phyloP scores from a whole-genome alignment of 1,284 basidiomycete genomes.

The Boletus hoseneyae region DNA sequence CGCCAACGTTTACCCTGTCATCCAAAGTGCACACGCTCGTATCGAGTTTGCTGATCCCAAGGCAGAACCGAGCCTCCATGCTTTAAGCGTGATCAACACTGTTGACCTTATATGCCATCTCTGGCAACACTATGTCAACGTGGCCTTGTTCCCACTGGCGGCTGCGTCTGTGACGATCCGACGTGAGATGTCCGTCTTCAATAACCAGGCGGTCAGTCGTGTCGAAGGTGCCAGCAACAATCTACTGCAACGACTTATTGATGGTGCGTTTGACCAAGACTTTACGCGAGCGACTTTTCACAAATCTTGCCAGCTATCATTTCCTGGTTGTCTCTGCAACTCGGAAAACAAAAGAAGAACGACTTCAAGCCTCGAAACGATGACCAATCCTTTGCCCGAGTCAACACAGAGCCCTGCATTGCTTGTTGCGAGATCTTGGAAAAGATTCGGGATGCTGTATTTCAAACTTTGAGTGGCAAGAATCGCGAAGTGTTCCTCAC shows the following conservation, averaged over 20 bases:
- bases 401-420: constrained; percentile 95
- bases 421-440: constrained; percentile 85
- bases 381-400: constrained; percentile 89
- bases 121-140: constrained; percentile 96
- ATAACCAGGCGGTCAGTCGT: constrained; percentile 84
- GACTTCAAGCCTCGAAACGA: constrained; percentile 98
- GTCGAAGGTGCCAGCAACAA: constrained; percentile 86
- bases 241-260: constrained; percentile 80
- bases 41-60: constrained; percentile 76
- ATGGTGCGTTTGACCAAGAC: constrained; percentile 52
- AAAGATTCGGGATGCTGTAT: constrained; percentile 72
- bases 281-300: constrained; percentile 1
- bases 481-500: constrained; percentile 91
- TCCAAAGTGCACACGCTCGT: constrained; percentile 62
- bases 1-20: constrained; percentile 7
- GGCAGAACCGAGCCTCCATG: constrained; percentile 76
- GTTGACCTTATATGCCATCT: constrained; percentile 92
- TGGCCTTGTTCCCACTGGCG: constrained; percentile 87
- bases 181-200: constrained; percentile 92
- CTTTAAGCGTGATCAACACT: constrained; percentile 64
- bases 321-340: constrained; percentile 65
- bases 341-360: constrained; percentile 92
- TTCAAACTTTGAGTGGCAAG: constrained; percentile 80
- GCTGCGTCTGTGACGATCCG: constrained; percentile 83
- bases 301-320: constrained; percentile 50